Percentiles rank a stretch among this genome's conserved stretches.
Conservation (phyloP, 331 rosid genomes). For the Pyrus hybrid region DNA sequence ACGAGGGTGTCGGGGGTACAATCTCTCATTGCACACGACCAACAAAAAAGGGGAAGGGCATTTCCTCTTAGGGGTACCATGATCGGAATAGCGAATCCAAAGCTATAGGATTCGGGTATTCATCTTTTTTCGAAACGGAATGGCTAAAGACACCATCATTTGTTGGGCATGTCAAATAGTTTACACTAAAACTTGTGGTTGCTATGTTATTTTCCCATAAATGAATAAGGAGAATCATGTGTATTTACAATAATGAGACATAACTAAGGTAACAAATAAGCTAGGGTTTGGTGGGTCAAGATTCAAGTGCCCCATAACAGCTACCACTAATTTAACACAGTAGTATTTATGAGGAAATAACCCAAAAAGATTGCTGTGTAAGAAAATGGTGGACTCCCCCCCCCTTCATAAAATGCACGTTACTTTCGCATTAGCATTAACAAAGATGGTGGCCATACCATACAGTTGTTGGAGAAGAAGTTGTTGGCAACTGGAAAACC, state of each 20-base stretch:
- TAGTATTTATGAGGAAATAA: not conserved
- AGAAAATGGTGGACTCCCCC: not conserved
- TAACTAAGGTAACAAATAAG: not conserved
- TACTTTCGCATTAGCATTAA: constrained; percentile 6
- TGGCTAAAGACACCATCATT: not conserved
- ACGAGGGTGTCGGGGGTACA: no score
- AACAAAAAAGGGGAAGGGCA: no score
- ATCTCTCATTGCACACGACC: no score
- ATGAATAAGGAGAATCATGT: not conserved
- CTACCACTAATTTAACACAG: not conserved
- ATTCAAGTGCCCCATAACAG: not conserved
- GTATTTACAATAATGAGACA: not conserved
- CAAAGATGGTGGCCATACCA: constrained; percentile 3
- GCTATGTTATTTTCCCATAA: not conserved
- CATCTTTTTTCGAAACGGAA: not conserved
- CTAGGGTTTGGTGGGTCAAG: not conserved
- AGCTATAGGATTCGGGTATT: not conserved
- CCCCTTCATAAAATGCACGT: not conserved
- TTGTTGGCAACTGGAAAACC: constrained; percentile 9
- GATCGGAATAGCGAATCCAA: no score
- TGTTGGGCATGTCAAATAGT: not conserved
- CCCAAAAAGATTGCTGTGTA: not conserved
- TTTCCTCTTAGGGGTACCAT: no score
- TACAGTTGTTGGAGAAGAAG: constrained; percentile 17
- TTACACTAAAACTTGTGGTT: not conserved